Evolutionary conservation across 179 eudicot genomes (phyloP), one percentile per base, ranked within the genome.

Genomic region (Silene coronaria): DNA sequence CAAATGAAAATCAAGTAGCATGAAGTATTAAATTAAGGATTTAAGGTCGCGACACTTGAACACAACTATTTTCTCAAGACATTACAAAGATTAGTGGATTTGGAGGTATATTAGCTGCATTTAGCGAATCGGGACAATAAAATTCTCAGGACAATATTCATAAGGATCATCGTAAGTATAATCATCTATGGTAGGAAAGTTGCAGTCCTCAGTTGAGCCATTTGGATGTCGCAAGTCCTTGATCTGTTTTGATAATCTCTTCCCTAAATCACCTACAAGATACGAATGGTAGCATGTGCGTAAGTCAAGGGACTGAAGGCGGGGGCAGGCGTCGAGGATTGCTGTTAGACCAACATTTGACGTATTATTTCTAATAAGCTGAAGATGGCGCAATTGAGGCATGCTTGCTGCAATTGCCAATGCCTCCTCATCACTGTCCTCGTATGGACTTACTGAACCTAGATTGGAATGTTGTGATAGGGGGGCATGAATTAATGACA

Each of bases 311-410:
- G 71, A 67, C 19, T 67, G 71, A 36, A 91, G 95, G 45, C 74
- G 80, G 63, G 83, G 84, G 77, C 97, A 93, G 16, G 77, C 72
- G 21, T 83, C 78, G 23, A 93, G 85, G 74, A 91, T 87, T 55
- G 95, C 92, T 57, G 81, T 71, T 68, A 93, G 81, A 27, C 95
- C 98, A 34, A 80, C 82, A 58, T 85, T 84, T 17, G 91, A 87
- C 87, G 91, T 78, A 66, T 60, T 48, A 74, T 86, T 89, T 71
- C 93, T 91, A 36, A 86, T 80, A 17, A 93, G 89, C 61, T 83
- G 88, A 74, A 93, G 95, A 61, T 85, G 83, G 38, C 67, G 78
- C 76, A 91, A 46, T 53, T 77, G 79, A 73, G 88, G 89, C 97
- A 93, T 91, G 79, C 71, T 82, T 65, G 38, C 82, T 26, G 90